A percentile compares a stretch with the other conserved stretches of the same genome.
phyloP scores from a whole-genome alignment of 2,329 filamentous ascomycete genomes.

The Hymenotorrendiella dingleyae region DNA sequence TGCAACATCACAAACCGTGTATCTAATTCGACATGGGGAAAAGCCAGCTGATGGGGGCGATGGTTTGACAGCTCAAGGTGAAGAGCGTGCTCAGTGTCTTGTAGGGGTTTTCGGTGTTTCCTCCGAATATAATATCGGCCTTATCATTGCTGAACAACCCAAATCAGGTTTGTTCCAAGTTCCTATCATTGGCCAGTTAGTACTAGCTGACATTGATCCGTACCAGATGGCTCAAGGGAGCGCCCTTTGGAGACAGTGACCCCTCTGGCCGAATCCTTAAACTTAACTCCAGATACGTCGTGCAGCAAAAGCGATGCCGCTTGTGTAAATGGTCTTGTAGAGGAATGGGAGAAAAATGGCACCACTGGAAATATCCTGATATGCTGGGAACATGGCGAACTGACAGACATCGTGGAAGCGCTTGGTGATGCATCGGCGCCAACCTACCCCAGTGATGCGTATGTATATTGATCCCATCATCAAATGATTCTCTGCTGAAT shows the following conservation, averaged over 20 bases:
- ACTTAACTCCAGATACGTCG: slow-evolving; percentile 46
- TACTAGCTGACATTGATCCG: background rate
- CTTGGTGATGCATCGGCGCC: slow-evolving; percentile 46
- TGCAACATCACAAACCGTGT: slow-evolving; percentile 39
- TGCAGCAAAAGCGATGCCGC: slow-evolving; percentile 50
- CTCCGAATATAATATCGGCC: slow-evolving; percentile 48
- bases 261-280: slow-evolving; percentile 50
- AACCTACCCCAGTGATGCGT: slow-evolving; percentile 44
- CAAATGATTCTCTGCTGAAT: slow-evolving; percentile 3
- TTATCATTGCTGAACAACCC: slow-evolving; percentile 52
- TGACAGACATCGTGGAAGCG: slow-evolving; percentile 45
- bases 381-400: slow-evolving; percentile 52
- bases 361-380: slow-evolving; percentile 48
- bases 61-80: slow-evolving; percentile 46
- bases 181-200: background rate
- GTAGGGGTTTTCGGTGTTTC: slow-evolving; percentile 46
- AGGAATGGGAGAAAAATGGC: slow-evolving; percentile 41
- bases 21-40: slow-evolving; percentile 59
- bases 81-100: slow-evolving; percentile 54
- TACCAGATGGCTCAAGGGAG: slow-evolving; percentile 45
- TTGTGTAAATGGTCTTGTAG: slow-evolving; percentile 47
- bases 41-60: slow-evolving; percentile 45
- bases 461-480: slow-evolving; percentile 12
- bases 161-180: slow-evolving; percentile 26
- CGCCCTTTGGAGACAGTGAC: slow-evolving; percentile 52